phyloP scores from a whole-genome alignment of 257 asterid genomes.

The Solanum rostratum region DNA sequence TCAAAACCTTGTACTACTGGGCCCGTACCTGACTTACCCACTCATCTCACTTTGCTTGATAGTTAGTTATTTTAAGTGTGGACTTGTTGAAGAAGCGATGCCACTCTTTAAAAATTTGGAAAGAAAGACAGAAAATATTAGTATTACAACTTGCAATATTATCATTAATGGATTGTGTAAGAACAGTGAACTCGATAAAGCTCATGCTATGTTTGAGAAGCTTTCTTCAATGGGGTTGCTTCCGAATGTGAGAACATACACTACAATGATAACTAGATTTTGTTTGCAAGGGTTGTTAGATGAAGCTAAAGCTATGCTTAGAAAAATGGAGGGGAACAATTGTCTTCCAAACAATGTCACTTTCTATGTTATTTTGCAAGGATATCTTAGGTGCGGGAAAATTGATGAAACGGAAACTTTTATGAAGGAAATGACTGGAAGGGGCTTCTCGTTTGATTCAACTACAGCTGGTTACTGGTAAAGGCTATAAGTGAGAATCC shows the following conservation, averaged over 20 bases:
- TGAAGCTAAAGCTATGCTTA: neutral
- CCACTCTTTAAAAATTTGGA: no score
- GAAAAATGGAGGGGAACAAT: neutral
- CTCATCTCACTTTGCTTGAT: neutral
- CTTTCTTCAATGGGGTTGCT: no score
- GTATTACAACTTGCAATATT: no score
- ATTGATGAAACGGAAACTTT: neutral
- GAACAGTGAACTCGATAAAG: no score
- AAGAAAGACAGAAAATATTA: no score
- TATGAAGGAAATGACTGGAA: neutral
- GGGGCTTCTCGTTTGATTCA: no score
- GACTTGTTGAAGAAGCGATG: no score
- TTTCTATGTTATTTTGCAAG: neutral
- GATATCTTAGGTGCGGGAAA: neutral
- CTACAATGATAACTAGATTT: neutral
- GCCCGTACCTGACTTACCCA: neutral
- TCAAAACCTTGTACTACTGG: neutral
- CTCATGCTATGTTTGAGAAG: neutral
- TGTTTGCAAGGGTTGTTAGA: neutral
- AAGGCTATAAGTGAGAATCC: neutral
- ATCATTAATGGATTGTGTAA: no score
- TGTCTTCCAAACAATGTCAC: neutral
- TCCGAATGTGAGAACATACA: neutral
- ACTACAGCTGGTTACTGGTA: no score
- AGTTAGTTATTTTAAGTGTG: no score